These are phyloP conservation scores for Podila minutissima DNA, from an alignment of 192 early-diverging fungal species.

Conservation along the genomic window DNA sequence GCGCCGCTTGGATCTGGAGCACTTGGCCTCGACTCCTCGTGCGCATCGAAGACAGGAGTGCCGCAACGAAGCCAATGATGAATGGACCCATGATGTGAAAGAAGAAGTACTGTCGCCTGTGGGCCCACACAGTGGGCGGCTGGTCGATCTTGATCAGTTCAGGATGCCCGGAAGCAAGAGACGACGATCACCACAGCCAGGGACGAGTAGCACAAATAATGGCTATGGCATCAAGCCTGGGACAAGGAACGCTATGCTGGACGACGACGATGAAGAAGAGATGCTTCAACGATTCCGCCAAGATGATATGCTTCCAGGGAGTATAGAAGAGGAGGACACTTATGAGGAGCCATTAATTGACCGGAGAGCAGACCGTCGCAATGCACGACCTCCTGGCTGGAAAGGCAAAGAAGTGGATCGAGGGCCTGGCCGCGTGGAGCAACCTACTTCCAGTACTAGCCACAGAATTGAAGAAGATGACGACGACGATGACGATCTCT, in stretches of 20 bases:
- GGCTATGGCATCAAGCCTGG: background rate
- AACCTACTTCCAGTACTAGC: background rate
- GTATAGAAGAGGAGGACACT: background rate
- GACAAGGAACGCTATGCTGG: conserved; percentile 9
- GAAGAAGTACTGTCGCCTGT: too few species aligned
- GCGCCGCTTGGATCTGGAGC: conserved; percentile 53
- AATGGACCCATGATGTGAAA: background rate
- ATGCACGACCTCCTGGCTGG: background rate
- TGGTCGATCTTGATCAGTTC: too few species aligned
- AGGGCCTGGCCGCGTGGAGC: background rate
- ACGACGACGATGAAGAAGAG: conserved; percentile 22
- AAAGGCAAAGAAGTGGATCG: background rate
- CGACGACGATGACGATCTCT: background rate
- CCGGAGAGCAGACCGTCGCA: background rate
- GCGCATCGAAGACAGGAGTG: background rate
- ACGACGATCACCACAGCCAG: background rate
- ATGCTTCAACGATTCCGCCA: conserved; percentile 10
- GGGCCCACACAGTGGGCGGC: too few species aligned
- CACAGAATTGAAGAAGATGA: background rate
- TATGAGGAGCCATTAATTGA: conserved; percentile 37
- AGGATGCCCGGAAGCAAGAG: too few species aligned
- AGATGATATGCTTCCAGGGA: background rate
- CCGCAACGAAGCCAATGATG: background rate
- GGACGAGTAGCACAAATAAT: background rate
- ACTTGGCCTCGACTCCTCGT: conserved; percentile 31